These are phyloP conservation scores for Ceraceosorus guamensis DNA, from an alignment of 1,284 basidiomycete species.

Conservation along the genomic window DNA sequence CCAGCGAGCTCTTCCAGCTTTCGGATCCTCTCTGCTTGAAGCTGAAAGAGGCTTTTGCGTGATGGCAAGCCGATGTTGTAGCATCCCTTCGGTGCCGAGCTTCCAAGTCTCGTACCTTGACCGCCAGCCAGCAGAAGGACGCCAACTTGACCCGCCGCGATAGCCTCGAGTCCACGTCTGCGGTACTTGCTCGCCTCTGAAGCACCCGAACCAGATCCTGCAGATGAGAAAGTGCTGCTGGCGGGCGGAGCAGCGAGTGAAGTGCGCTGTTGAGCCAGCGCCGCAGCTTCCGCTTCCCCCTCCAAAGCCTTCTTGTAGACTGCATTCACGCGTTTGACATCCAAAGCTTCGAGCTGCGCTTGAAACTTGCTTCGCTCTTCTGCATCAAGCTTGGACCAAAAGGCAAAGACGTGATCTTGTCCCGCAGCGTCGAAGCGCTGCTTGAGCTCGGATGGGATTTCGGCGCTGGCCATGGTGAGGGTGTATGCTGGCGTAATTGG, in stretches of 20 bases:
- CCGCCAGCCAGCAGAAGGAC: conserved; percentile 96
- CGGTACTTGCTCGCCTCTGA: conserved; percentile 57
- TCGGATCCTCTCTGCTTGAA: conserved; percentile 88
- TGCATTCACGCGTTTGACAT: conserved; percentile 83
- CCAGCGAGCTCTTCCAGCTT: conserved; percentile 69
- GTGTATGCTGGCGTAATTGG: neutral
- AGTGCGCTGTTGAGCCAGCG: conserved; percentile 4
- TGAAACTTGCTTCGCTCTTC: conserved; percentile 62
- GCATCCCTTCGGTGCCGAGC: conserved; percentile 88
- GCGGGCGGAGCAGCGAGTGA: conserved; percentile 8
- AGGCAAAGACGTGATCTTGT: conserved; percentile 81
- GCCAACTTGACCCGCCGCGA: conserved; percentile 73
- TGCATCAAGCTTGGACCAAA: conserved; percentile 68
- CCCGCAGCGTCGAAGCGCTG: conserved; percentile 58
- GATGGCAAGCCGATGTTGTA: conserved; percentile 93
- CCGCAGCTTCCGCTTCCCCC: conserved; percentile 22
- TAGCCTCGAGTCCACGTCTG: conserved; percentile 67
- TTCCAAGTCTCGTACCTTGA: conserved; percentile 90
- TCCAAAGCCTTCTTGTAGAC: conserved; percentile 71
- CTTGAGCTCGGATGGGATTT: conserved; percentile 12
- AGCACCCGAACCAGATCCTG: conserved; percentile 20
- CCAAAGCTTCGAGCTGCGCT: conserved; percentile 70
- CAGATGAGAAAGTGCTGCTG: conserved; percentile 3
- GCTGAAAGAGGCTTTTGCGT: conserved; percentile 88
- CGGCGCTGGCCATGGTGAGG: conserved; percentile 7